Conservation (phyloP, 345 rosid species). For the Iberis pinnata region DNA sequence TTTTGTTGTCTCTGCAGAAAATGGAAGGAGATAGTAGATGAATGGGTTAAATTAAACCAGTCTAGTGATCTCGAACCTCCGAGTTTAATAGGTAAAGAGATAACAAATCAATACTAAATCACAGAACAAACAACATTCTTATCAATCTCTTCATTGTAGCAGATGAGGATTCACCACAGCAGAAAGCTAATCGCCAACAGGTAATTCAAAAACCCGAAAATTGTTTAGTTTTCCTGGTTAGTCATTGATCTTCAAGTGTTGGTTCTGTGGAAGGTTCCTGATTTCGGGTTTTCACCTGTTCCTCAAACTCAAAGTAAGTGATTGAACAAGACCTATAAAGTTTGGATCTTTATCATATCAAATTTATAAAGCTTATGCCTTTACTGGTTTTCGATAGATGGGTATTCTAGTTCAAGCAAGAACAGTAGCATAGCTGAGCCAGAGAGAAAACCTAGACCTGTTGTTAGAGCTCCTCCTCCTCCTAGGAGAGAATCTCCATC, state of each 20-base stretch:
- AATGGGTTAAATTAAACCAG: constrained; percentile 86
- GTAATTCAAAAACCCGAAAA: constrained; percentile 34
- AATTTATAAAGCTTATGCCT: constrained; percentile 14
- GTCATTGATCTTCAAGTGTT: constrained; percentile 38
- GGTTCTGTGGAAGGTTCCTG: constrained; percentile 31
- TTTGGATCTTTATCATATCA: neutral
- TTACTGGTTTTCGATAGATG: constrained; percentile 39
- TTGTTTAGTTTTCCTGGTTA: constrained; percentile 12
- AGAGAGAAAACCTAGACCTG: constrained; percentile 53
- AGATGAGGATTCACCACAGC: constrained; percentile 88
- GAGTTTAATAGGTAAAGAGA: constrained; percentile 58
- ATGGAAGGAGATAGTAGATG: constrained; percentile 91
- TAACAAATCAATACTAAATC: constrained; percentile 13
- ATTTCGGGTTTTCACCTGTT: constrained; percentile 32
- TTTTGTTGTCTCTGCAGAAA: constrained; percentile 42
- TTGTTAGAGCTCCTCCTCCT: constrained; percentile 31
- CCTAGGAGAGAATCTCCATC: constrained; percentile 48
- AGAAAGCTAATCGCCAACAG: constrained; percentile 76
- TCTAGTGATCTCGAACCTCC: constrained; percentile 67
- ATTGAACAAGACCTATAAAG: neutral
- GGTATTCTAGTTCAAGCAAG: constrained; percentile 66
- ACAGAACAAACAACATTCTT: too few species aligned
- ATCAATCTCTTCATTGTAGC: constrained; percentile 34
- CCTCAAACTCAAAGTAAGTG: constrained; percentile 29
- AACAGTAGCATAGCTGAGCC: constrained; percentile 56